Base-by-base conservation (phyloP, 805 yeast genomes). In the Kregervanrija pseudodelftensis region DNA sequence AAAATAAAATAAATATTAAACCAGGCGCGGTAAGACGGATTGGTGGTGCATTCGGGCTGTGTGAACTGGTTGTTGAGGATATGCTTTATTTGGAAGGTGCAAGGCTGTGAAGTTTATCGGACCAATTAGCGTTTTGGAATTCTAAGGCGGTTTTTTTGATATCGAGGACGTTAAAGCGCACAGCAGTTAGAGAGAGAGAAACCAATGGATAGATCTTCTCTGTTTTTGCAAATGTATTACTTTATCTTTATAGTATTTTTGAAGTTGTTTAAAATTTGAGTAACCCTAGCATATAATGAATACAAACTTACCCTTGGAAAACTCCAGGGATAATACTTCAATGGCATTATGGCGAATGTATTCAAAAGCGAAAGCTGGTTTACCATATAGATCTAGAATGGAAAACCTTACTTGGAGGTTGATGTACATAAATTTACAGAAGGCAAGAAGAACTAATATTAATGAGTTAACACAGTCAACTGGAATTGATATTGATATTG, bases 351-450 rank as follows among this genome's bases (percentile, higher is more conserved):
- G 95, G 95, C 79, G 79, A 57, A 76, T 89, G 82, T 89, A 89
- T 63, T 71, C 82, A 42, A 76, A 75, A 51, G 95, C 95, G 12
- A 79, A 77, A 51, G 80, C 85, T 10, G 72, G 82, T 11, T 65
- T 89, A 36, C 95, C 95, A 1, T 80, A 85, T 60, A 74, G 76
- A 44, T 74, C 78, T 28, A 68, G 96, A 41, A 83, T 89, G 80
- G 87, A 85, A 57, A 89, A 89, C 59, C 63, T 88, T 44, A 80
- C 95, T 9, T 88, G 96, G 96, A 68, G 96, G 47, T 74, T 88
- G 78, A 82, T 88, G 90, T 77, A 73, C 37, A 67, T 82, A 52
- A 72, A 65, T 47, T 43, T 59, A 49, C 43, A 54, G 40, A 47
- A 51, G 17, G 44, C 40, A 40, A 22, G 43, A 45, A n/a, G 40